phyloP scores from a whole-genome alignment of 257 asterid genomes.

The Capsicum chinense region DNA sequence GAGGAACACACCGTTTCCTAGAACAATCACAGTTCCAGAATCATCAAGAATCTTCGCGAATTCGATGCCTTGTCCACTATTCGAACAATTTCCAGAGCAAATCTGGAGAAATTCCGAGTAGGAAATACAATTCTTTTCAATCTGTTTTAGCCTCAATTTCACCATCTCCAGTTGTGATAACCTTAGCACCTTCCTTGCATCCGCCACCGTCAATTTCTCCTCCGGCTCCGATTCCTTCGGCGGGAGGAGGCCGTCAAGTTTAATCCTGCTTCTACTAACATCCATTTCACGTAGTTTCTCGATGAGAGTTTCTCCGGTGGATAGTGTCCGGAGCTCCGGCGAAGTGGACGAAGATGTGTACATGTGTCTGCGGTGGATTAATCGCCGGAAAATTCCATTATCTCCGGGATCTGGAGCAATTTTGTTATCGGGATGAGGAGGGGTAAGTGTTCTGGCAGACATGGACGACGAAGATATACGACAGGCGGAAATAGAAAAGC shows the following conservation, averaged over 20 bases:
- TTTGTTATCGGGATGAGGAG: slow-evolving; percentile 20
- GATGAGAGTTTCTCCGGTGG: slow-evolving; percentile 25
- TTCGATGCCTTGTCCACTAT: slow-evolving; percentile 23
- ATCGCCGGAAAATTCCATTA: slow-evolving; percentile 15
- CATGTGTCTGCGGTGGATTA: slow-evolving; percentile 14
- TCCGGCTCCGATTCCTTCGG: neutral
- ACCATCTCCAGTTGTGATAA: slow-evolving; percentile 36
- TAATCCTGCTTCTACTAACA: slow-evolving; percentile 6
- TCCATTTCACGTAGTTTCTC: slow-evolving; percentile 30
- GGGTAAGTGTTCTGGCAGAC: neutral
- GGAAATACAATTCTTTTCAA: slow-evolving; percentile 29
- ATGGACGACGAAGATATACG: slow-evolving; percentile 29
- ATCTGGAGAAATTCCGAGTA: slow-evolving; percentile 34
- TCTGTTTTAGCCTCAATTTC: slow-evolving; percentile 21
- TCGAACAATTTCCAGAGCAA: slow-evolving; percentile 31
- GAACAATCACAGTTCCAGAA: slow-evolving; percentile 38
- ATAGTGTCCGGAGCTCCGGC: neutral
- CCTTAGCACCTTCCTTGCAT: slow-evolving; percentile 31
- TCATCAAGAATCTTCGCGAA: slow-evolving; percentile 35
- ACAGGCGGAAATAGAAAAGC: slow-evolving; percentile 5
- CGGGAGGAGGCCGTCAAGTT: slow-evolving; percentile 30
- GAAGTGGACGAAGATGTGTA: neutral
- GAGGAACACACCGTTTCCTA: slow-evolving; percentile 38
- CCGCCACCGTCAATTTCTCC: slow-evolving; percentile 13
- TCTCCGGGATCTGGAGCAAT: slow-evolving; percentile 25